Evolutionary conservation across 257 asterid genomes (phyloP).

Genomic region (Primulina eburnea): DNA sequence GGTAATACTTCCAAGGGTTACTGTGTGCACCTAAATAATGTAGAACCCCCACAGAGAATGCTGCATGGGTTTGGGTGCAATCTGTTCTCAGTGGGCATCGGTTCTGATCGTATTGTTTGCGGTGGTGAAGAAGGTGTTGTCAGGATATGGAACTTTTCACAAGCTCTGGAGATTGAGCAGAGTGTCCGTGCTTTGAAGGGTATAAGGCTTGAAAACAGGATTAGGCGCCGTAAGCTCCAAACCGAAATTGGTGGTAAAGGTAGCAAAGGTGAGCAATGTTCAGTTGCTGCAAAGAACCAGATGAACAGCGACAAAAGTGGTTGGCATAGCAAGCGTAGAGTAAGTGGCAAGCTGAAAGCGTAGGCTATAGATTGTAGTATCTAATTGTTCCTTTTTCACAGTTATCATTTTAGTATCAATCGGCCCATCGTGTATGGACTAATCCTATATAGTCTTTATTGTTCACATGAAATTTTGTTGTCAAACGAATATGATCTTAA

Average conservation of each 20-base stretch:
- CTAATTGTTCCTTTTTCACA: conserved; percentile 16
- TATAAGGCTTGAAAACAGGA: conserved; percentile 69
- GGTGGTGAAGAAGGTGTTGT: conserved; percentile 94
- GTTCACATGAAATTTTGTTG: background rate
- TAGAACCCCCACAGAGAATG: conserved; percentile 90
- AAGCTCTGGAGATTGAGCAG: conserved; percentile 77
- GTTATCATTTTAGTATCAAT: conserved; percentile 18
- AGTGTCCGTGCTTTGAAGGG: conserved; percentile 51
- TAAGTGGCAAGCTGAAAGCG: conserved; percentile 65
- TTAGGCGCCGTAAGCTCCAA: conserved; percentile 75
- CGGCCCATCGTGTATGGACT: conserved; percentile 4
- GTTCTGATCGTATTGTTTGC: conserved; percentile 78
- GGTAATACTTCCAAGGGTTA: conserved; percentile 29
- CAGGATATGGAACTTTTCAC: conserved; percentile 88
- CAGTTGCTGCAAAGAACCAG: conserved; percentile 74
- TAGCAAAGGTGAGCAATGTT: conserved; percentile 59
- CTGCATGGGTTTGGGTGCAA: conserved; percentile 77
- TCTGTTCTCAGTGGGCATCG: conserved; percentile 68
- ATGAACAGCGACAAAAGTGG: conserved; percentile 55
- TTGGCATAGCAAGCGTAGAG: conserved; percentile 73
- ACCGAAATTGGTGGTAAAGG: conserved; percentile 42
- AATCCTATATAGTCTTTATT: background rate
- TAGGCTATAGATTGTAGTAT: conserved; percentile 32
- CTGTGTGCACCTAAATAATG: conserved; percentile 36
- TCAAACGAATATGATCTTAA: conserved; percentile 7